Conservation (phyloP, 2,329 filamentous ascomycete species). For the Eutypella sp. region DNA sequence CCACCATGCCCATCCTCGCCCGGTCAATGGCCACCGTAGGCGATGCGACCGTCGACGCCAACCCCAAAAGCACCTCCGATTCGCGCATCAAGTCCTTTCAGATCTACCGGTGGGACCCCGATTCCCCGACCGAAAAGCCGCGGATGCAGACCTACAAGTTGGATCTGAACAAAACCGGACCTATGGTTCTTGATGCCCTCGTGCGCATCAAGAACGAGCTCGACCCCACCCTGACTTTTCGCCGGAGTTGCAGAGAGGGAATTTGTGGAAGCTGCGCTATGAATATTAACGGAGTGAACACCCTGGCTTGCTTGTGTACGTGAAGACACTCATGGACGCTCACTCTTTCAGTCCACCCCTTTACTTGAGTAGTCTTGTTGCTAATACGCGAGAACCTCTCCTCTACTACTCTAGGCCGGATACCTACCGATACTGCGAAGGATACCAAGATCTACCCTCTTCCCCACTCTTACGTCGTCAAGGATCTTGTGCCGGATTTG, state of each 20-base stretch:
- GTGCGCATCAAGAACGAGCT: slow-evolving; percentile 99
- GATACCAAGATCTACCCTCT: slow-evolving; percentile 96
- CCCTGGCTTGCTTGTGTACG: slow-evolving; percentile 93
- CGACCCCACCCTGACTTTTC: slow-evolving; percentile 93
- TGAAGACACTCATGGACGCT: slow-evolving; percentile 28
- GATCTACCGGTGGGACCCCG: slow-evolving; percentile 98
- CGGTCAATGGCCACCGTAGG: slow-evolving; percentile 53
- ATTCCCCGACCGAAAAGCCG: slow-evolving; percentile 87
- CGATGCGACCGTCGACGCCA: slow-evolving; percentile 56
- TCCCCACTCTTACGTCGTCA: slow-evolving; percentile 98
- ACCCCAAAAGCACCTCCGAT: slow-evolving; percentile 52
- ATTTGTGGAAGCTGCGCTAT: slow-evolving; percentile 99
- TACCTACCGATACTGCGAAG: slow-evolving; percentile 73
- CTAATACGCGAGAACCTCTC: slow-evolving; percentile 28
- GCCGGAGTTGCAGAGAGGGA: slow-evolving; percentile 92
- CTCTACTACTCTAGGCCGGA: slow-evolving; percentile 78
- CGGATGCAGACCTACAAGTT: slow-evolving; percentile 92
- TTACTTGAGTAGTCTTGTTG: slow-evolving; percentile 3
- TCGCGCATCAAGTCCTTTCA: slow-evolving; percentile 87
- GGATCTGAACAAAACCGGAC: slow-evolving; percentile 97
- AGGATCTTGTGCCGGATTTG: slow-evolving; percentile 95
- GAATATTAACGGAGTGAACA: slow-evolving; percentile 99
- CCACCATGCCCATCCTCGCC: slow-evolving; percentile 38
- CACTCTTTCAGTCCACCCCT: background rate
- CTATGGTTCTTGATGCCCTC: slow-evolving; percentile 95